These are phyloP conservation scores for Solanum peruvianum DNA, from an alignment of 257 asterid species.

Conservation along the genomic window DNA sequence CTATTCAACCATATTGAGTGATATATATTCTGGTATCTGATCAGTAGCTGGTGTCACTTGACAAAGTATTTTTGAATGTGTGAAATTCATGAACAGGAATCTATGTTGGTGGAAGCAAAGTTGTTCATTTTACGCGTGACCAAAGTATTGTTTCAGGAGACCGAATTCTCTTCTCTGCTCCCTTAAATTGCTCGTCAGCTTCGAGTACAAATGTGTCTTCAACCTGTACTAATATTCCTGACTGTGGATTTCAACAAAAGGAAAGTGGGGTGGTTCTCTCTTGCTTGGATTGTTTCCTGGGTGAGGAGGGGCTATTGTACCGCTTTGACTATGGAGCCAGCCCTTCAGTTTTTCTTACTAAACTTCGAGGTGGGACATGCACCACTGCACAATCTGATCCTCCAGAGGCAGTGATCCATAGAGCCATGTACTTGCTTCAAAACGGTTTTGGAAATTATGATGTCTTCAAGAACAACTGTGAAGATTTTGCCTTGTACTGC, in stretches of 20 bases:
- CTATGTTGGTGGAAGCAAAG: constrained; percentile 21
- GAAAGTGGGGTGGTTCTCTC: constrained; percentile 23
- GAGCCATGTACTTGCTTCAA: constrained; percentile 23
- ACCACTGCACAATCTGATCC: constrained; percentile 19
- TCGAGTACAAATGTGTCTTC: background rate
- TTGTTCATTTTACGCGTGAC: constrained; percentile 21
- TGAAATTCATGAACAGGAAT: constrained; percentile 10
- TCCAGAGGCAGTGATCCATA: constrained; percentile 12
- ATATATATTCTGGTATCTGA: background rate
- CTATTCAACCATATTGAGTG: background rate
- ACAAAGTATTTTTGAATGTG: background rate
- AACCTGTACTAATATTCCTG: constrained; percentile 6
- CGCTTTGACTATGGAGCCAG: constrained; percentile 17
- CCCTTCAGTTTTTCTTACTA: constrained; percentile 5
- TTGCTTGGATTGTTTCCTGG: constrained; percentile 29
- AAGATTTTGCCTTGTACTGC: constrained; percentile 35
- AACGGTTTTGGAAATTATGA: constrained; percentile 19
- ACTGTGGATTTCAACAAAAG: constrained; percentile 17
- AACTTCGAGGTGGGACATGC: constrained; percentile 34
- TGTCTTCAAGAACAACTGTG: constrained; percentile 22
- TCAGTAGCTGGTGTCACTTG: background rate
- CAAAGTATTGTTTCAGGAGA: background rate
- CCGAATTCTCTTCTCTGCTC: background rate
- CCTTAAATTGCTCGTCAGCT: background rate
- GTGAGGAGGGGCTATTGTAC: constrained; percentile 13